Evolutionary conservation across 2,329 filamentous ascomycete genomes (phyloP).

Genomic region (Xylariaceae sp.): DNA sequence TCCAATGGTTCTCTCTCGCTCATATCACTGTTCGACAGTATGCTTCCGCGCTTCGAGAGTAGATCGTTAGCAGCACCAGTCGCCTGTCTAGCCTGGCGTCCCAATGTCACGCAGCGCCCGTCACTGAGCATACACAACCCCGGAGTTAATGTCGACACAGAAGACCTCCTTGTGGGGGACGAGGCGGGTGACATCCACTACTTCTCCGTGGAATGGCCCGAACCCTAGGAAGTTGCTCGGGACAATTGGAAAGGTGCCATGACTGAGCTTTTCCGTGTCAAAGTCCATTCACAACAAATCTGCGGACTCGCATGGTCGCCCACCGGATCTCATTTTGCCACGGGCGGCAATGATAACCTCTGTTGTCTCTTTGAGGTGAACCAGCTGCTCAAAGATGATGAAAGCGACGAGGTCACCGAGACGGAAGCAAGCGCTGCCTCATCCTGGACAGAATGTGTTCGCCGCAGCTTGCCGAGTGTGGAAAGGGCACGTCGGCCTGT

Average conservation of each 20-base stretch:
- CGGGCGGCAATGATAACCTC: constrained; percentile 87
- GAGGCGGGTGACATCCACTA: constrained; percentile 80
- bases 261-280: constrained; percentile 71
- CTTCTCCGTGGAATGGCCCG: constrained; percentile 84
- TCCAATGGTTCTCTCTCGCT: constrained; percentile 73
- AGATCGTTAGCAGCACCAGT: constrained; percentile 68
- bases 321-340: constrained; percentile 73
- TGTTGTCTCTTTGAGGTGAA: constrained; percentile 76
- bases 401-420: constrained; percentile 1
- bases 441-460: not conserved
- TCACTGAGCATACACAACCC: constrained; percentile 47
- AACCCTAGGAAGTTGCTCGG: constrained; percentile 55
- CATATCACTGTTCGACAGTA: constrained; percentile 69
- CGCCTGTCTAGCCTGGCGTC: constrained; percentile 78
- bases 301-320: constrained; percentile 88
- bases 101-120: constrained; percentile 51
- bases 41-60: constrained; percentile 68
- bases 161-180: constrained; percentile 84
- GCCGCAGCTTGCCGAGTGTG: too few relatives aligned
- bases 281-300: constrained; percentile 81
- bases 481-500: too few relatives aligned
- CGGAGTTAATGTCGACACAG: constrained; percentile 57
- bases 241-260: constrained; percentile 75
- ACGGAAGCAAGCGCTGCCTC: not conserved
- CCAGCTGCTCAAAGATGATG: constrained; percentile 43